Evolutionary conservation across 2,329 filamentous ascomycete genomes (phyloP).

Genomic region (Clarireedia hainanense): DNA sequence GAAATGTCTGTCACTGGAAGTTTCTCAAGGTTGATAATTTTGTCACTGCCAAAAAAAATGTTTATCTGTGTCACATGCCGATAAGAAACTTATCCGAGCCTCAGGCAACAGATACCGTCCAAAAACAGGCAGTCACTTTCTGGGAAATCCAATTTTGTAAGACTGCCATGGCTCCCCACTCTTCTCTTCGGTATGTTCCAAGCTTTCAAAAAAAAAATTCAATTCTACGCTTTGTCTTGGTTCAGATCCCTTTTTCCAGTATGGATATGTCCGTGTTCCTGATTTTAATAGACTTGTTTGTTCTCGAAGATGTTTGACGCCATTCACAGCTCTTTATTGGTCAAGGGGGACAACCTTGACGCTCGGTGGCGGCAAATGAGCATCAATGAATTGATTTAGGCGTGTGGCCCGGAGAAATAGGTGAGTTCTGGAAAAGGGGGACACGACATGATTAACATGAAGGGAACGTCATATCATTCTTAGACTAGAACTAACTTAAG

Average conservation of each 20-base stretch:
- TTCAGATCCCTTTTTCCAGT: neutral
- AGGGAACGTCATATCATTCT: conserved; percentile 1
- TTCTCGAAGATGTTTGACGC: neutral
- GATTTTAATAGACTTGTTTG: neutral
- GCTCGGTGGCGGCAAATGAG: conserved; percentile 5
- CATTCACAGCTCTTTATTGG: neutral
- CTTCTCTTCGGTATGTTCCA: neutral
- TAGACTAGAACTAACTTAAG: neutral
- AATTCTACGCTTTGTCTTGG: too few relatives aligned
- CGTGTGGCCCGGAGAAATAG: neutral
- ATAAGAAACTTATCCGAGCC: neutral
- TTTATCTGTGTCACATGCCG: conserved; percentile 3
- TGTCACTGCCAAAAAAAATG: neutral
- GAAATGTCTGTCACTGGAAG: neutral
- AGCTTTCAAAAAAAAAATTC: neutral
- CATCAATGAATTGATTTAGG: neutral
- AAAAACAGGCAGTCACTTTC: neutral
- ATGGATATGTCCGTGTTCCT: neutral
- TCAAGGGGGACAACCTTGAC: neutral
- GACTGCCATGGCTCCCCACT: neutral
- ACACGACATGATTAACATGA: neutral
- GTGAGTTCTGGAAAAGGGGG: conserved; percentile 4
- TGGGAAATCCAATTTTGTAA: neutral
- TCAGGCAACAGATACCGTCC: neutral
- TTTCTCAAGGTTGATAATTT: conserved; percentile 2